These are phyloP conservation scores for Salvia splendens DNA, from an alignment of 257 asterid genomes.

Conservation along the genomic window DNA sequence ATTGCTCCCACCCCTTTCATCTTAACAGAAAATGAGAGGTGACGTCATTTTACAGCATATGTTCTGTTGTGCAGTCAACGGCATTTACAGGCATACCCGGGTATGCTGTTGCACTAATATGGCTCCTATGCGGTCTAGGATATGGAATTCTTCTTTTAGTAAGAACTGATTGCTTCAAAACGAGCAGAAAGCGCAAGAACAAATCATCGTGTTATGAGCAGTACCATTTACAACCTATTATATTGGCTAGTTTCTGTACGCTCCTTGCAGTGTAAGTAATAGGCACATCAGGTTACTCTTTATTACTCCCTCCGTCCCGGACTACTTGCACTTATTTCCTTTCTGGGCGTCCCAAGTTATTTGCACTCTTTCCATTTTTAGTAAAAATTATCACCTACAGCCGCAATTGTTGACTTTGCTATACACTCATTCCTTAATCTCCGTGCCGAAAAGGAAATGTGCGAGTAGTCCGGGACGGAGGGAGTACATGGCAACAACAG, in stretches of 20 bases:
- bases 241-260: constrained; percentile 51
- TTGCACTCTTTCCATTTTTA: too few relatives aligned
- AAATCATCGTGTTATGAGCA: constrained; percentile 39
- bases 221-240: constrained; percentile 42
- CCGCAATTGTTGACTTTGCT: too few relatives aligned
- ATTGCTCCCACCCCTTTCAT: neutral
- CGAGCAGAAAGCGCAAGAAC: constrained; percentile 38
- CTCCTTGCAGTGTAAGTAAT: constrained; percentile 56
- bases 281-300: neutral
- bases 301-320: too few relatives aligned
- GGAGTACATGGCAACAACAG: too few relatives aligned
- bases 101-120: constrained; percentile 49
- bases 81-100: constrained; percentile 66
- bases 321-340: too few relatives aligned
- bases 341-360: too few relatives aligned
- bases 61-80: constrained; percentile 56
- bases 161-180: constrained; percentile 33
- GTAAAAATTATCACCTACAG: too few relatives aligned
- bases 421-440: too few relatives aligned
- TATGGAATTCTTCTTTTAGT: constrained; percentile 50
- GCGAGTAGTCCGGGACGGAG: too few relatives aligned
- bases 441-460: too few relatives aligned
- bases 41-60: neutral
- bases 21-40: neutral
- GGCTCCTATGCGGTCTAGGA: constrained; percentile 61